Conservation (phyloP, 164 flowering plant genomes). For the Vitis riparia region DNA sequence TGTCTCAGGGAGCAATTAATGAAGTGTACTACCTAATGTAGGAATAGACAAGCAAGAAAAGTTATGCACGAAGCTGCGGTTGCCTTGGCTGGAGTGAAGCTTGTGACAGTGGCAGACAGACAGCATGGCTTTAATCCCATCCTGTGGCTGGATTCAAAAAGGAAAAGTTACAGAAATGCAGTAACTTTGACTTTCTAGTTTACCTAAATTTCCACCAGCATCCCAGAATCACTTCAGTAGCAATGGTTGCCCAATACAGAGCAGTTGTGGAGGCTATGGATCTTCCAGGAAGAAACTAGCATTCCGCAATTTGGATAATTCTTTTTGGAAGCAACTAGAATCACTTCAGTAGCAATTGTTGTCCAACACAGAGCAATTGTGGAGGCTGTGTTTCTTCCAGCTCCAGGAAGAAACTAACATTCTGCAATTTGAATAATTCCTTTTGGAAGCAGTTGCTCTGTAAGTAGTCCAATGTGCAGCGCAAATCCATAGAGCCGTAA, state of each 20-base stretch:
- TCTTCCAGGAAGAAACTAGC: slow-evolving; percentile 28
- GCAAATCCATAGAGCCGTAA: slow-evolving; percentile 15
- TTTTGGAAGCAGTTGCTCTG: slow-evolving; percentile 45
- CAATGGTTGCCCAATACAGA: too few species aligned
- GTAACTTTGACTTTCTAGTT: slow-evolving; percentile 60
- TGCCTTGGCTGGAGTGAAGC: too few species aligned
- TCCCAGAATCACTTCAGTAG: slow-evolving; percentile 23
- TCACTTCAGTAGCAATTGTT: too few species aligned
- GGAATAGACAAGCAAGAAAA: background rate
- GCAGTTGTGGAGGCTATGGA: too few species aligned
- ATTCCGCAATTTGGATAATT: slow-evolving; percentile 56
- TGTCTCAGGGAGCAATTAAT: background rate
- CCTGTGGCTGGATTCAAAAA: background rate
- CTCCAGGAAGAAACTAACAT: slow-evolving; percentile 51
- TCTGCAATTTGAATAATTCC: slow-evolving; percentile 58
- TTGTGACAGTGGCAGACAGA: background rate
- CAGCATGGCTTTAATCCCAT: background rate
- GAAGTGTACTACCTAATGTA: background rate
- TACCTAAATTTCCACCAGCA: slow-evolving; percentile 64
- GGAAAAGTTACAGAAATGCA: background rate
- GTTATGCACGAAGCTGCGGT: background rate
- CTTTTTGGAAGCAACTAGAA: slow-evolving; percentile 34
- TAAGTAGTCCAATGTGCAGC: slow-evolving; percentile 22
- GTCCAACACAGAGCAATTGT: too few species aligned
- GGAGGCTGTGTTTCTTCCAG: slow-evolving; percentile 29